Evolutionary conservation across 2,329 filamentous ascomycete genomes (phyloP).

Genomic region (Penicillium sp.): DNA sequence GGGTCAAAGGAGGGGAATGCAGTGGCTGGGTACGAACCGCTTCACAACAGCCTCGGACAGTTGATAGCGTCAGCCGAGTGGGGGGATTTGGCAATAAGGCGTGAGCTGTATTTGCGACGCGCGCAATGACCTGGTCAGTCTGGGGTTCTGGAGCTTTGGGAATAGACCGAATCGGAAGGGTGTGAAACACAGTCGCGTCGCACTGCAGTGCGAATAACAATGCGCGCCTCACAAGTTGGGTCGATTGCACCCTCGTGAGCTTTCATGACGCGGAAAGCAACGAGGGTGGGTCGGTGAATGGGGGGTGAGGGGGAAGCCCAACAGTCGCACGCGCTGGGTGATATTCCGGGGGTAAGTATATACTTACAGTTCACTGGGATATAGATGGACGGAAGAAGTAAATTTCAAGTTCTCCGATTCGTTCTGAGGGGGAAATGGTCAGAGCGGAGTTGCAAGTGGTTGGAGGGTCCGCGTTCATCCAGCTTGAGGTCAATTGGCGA

Average conservation of each 20-base stretch:
- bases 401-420: constrained; percentile 25
- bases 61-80: constrained; percentile 25
- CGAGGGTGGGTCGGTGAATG: constrained; percentile 29
- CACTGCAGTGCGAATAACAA: constrained; percentile 29
- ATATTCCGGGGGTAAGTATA: constrained; percentile 6
- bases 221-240: constrained; percentile 18
- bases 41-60: constrained; percentile 35
- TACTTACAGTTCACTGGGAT: neutral
- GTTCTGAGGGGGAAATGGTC: constrained; percentile 13
- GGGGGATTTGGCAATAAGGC: constrained; percentile 30
- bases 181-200: constrained; percentile 15
- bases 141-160: constrained; percentile 9
- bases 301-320: constrained; percentile 16
- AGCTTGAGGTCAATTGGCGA: constrained; percentile 39
- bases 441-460: constrained; percentile 15
- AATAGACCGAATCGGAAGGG: constrained; percentile 9
- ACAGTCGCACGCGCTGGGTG: constrained; percentile 28
- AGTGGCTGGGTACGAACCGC: constrained; percentile 40
- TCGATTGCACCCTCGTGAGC: constrained; percentile 14
- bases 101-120: constrained; percentile 28
- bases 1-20: constrained; percentile 24
- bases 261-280: constrained; percentile 31
- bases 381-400: neutral
- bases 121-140: constrained; percentile 26
- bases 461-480: constrained; percentile 24